Conservation (phyloP, 768 basidiomycete species). For the Xanthoconium stramineum region DNA sequence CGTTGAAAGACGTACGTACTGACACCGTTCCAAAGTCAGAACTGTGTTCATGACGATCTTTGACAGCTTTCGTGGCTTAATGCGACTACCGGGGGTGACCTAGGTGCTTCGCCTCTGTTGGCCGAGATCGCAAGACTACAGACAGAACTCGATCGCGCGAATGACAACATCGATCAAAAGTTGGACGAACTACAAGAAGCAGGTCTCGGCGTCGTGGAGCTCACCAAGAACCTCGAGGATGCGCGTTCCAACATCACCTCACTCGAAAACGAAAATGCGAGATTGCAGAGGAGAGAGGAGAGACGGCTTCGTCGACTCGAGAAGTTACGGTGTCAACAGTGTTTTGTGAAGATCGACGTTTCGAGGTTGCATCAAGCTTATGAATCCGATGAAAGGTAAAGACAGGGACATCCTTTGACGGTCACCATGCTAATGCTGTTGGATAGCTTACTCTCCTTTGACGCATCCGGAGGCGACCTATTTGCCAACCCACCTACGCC, state of each 20-base stretch:
- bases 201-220: constrained; percentile 67
- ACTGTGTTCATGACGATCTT: constrained; percentile 8
- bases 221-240: constrained; percentile 70
- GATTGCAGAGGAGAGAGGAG: constrained; percentile 65
- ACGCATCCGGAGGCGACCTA: constrained; percentile 46
- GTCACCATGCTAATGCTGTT: constrained; percentile 3
- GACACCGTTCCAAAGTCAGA: not conserved
- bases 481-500: constrained; percentile 63
- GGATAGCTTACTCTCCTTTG: constrained; percentile 45
- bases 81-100: constrained; percentile 50
- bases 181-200: constrained; percentile 82
- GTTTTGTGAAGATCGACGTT: constrained; percentile 59
- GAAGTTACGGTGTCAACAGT: constrained; percentile 65
- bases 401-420: not conserved
- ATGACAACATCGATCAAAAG: constrained; percentile 85
- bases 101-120: constrained; percentile 59
- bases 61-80: constrained; percentile 72
- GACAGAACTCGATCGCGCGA: constrained; percentile 71
- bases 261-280: constrained; percentile 68
- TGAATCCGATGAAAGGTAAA: constrained; percentile 64
- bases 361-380: constrained; percentile 37
- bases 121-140: constrained; percentile 72
- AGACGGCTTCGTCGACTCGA: constrained; percentile 60
- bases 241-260: constrained; percentile 53
- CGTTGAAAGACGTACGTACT: constrained; percentile 66